These are phyloP conservation scores for Chamaecrista fasciculata DNA, from an alignment of 306 rosid genomes.

Conservation along the genomic window DNA sequence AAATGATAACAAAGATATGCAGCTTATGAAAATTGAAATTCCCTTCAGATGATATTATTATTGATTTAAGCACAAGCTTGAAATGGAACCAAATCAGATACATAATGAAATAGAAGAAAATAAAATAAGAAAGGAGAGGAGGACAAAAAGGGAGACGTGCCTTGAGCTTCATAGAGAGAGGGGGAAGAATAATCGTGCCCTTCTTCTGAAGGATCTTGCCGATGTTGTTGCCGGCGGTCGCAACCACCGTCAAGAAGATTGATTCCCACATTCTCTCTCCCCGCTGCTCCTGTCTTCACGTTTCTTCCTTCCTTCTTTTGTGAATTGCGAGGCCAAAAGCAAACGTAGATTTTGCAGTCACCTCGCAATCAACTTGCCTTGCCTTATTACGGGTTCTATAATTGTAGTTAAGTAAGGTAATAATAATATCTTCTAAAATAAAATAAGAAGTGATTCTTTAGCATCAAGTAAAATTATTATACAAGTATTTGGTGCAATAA, in stretches of 20 bases:
- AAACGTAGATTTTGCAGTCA: neutral
- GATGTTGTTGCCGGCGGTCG: slow-evolving; percentile 97
- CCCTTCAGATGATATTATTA: slow-evolving; percentile 8
- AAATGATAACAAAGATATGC: neutral
- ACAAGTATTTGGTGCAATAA: too few relatives aligned
- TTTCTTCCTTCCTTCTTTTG: slow-evolving; percentile 20
- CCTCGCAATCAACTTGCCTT: neutral
- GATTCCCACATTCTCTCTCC: slow-evolving; percentile 81
- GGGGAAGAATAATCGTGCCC: slow-evolving; percentile 95
- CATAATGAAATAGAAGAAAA: neutral
- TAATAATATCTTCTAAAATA: too few relatives aligned
- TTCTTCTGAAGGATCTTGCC: slow-evolving; percentile 93
- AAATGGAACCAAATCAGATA: neutral
- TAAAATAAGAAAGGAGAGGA: neutral
- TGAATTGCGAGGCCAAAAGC: neutral
- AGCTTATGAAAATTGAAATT: neutral
- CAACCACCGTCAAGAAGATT: slow-evolving; percentile 74
- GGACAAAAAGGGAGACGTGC: slow-evolving; percentile 27
- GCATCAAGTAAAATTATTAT: too few relatives aligned
- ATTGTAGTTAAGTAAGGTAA: neutral
- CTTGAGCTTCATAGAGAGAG: slow-evolving; percentile 90
- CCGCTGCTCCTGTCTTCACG: neutral
- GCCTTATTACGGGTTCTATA: neutral
- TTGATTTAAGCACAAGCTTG: slow-evolving; percentile 9
- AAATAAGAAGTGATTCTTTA: too few relatives aligned